A percentile compares a stretch with the other conserved stretches of the same genome.
These are phyloP conservation scores for Nakazawaea pomicola DNA, from an alignment of 805 yeast genomes.

Conservation along the genomic window DNA sequence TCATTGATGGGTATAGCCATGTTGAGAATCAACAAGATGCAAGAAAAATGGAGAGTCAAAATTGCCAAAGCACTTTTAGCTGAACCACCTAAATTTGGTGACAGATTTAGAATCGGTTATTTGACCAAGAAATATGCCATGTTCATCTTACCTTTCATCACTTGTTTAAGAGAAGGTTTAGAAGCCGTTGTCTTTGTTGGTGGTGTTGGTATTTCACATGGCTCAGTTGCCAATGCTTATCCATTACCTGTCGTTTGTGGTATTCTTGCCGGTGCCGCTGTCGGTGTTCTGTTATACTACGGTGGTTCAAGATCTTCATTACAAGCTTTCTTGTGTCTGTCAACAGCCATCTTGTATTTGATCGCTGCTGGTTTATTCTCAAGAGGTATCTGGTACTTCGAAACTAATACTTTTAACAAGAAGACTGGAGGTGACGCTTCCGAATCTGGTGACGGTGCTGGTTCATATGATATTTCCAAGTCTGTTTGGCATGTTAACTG, in stretches of 20 bases:
- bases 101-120: conserved; percentile 49
- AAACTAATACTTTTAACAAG: conserved; percentile 56
- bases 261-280: conserved; percentile 66
- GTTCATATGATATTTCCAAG: conserved; percentile 77
- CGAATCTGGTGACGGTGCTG: conserved; percentile 91
- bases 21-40: conserved; percentile 94
- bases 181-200: conserved; percentile 96
- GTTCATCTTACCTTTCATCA: conserved; percentile 86
- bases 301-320: conserved; percentile 82
- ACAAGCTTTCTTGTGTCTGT: conserved; percentile 79
- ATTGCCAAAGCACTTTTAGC: conserved; percentile 80
- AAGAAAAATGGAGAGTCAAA: conserved; percentile 94
- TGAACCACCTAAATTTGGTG: conserved; percentile 41
- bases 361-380: conserved; percentile 92
- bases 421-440: conserved; percentile 92
- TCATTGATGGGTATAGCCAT: conserved; percentile 94
- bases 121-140: conserved; percentile 72
- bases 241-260: conserved; percentile 94
- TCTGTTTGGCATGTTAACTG: conserved; percentile 96
- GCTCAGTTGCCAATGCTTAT: conserved; percentile 57
- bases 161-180: conserved; percentile 93
- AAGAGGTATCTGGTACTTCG: conserved; percentile 89
- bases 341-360: conserved; percentile 85
- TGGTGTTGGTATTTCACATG: conserved; percentile 79
- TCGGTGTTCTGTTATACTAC: conserved; percentile 70